Percentiles rank a stretch among this genome's conserved stretches.
Conservation (phyloP, 2,329 filamentous ascomycete genomes). For the Colletotrichum sp. region DNA sequence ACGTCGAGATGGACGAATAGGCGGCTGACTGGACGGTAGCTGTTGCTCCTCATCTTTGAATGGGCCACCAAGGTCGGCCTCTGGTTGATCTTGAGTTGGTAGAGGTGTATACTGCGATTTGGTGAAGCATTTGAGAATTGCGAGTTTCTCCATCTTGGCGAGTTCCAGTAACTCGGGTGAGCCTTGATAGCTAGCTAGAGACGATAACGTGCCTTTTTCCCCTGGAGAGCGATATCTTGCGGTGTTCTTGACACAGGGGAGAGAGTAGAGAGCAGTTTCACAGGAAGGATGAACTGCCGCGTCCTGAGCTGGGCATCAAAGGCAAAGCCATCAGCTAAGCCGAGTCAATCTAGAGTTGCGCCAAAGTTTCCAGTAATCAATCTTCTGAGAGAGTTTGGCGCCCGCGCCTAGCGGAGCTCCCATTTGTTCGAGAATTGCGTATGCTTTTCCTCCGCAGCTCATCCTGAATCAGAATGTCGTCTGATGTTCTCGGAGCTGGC, state of each 20-base stretch:
- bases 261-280: neutral
- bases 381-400: neutral
- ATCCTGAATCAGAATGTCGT: neutral
- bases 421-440: neutral
- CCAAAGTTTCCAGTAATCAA: neutral
- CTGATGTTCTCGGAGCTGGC: neutral
- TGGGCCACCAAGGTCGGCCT: neutral
- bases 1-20: neutral
- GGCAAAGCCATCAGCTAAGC: too few species aligned
- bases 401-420: neutral
- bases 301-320: neutral
- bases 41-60: neutral
- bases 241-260: rapidly evolving
- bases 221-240: neutral
- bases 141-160: neutral
- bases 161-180: neutral
- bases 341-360: neutral
- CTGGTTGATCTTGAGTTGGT: neutral
- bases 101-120: neutral
- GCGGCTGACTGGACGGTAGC: neutral
- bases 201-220: neutral
- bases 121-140: neutral
- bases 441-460: neutral
- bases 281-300: neutral
- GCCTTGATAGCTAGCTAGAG: neutral